phyloP scores from a whole-genome alignment of 2,329 filamentous ascomycete genomes.

The Juglanconis sp. region DNA sequence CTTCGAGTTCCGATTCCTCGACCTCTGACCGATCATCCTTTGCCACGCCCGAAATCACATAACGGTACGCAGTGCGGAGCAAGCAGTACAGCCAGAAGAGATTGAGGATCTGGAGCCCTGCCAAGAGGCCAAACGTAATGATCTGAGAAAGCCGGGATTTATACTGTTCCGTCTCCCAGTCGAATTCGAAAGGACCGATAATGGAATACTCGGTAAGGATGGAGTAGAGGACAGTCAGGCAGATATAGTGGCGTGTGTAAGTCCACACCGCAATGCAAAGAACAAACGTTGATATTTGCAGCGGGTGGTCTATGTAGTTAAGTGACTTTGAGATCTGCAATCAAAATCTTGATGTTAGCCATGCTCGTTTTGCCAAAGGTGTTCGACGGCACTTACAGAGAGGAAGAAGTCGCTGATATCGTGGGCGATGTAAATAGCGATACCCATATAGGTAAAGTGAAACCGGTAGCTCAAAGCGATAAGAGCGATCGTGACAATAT shows the following conservation, averaged over 20 bases:
- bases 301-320: conserved; percentile 79
- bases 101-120: conserved; percentile 70
- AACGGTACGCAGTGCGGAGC: conserved; percentile 69
- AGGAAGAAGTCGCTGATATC: conserved; percentile 96
- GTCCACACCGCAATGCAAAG: conserved; percentile 82
- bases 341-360: no score
- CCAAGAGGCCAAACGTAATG: conserved; percentile 64
- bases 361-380: no score
- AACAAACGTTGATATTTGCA: conserved; percentile 77
- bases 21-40: conserved; percentile 71
- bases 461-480: conserved; percentile 89
- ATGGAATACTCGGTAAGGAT: conserved; percentile 73
- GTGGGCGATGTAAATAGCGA: conserved; percentile 91
- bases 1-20: conserved; percentile 42
- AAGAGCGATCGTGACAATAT: conserved; percentile 81
- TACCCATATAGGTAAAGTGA: conserved; percentile 93
- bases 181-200: conserved; percentile 69
- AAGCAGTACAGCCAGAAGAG: conserved; percentile 82
- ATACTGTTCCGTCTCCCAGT: conserved; percentile 75
- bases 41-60: conserved; percentile 57
- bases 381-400: conserved; percentile 58
- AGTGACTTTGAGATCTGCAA: conserved; percentile 81
- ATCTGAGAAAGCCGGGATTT: conserved; percentile 69
- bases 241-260: conserved; percentile 84
- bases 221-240: conserved; percentile 72